Evolutionary conservation across 768 basidiomycete species (phyloP), one percentile per base, ranked within the genome.

Genomic region (Boletellus ananiceps): DNA sequence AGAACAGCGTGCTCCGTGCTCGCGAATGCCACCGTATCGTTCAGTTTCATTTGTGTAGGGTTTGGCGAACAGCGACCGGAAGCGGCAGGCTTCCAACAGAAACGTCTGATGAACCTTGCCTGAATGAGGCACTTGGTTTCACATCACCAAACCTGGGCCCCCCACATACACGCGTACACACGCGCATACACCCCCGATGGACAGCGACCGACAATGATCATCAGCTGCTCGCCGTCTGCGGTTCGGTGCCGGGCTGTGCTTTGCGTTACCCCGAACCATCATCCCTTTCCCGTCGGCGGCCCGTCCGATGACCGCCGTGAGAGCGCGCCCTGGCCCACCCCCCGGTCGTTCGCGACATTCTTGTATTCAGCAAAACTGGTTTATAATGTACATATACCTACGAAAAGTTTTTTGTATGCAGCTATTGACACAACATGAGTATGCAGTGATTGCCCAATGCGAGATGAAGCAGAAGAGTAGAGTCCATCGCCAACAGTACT

Each of bases 391-490:
- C 67, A 67, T 56, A 68, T 67, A 68, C 68, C 59, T 57, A 64
- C 57, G 55, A 52, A 59, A 51, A 47, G 54, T 47, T 43, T 47
- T 49, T 52, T 55, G 58, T 64, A 69, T 67, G 66, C 67, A 52
- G 56, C 59, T 67, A 67, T 69, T 59, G 66, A 68, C 60, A 67
- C 65, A 67, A 69, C 68, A 67, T 68, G 61, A 62, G 49, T 56
- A 69, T 66, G 65, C 58, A 58, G 52, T 41, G 46, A 19, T 43
- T 55, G 58, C 51, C 54, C 52, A 57, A 59, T 65, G 65, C 38
- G 53, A 63, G 38, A 65, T 65, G 62, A 65, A 65, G 64, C 64
- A 65, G 23, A 21, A 11, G 2, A 35, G 41, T 27, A 18, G 3
- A 32, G 53, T 53, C 60, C 56, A 27, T 55, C 55, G 49, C 59